Conservation (phyloP, 148 eudicot genomes). For the Rhododendron ovatum region DNA sequence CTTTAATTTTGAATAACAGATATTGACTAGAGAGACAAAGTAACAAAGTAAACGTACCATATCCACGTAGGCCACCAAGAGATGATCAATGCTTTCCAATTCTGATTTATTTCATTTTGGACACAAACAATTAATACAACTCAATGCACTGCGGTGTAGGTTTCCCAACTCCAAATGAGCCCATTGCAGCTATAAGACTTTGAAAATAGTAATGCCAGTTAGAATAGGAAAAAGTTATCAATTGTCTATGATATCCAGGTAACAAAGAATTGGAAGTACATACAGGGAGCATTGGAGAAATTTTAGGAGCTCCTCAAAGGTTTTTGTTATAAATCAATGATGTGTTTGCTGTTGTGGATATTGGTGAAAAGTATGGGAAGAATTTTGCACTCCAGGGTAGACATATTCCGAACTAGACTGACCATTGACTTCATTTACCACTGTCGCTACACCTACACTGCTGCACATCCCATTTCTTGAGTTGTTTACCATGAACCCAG, state of each 20-base stretch:
- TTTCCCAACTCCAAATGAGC: neutral
- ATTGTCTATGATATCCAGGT: neutral
- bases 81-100: conserved; percentile 4
- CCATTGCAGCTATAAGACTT: conserved; percentile 9
- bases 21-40: neutral
- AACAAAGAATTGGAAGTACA: conserved; percentile 16
- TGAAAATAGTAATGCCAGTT: neutral
- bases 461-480: conserved; percentile 31
- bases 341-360: conserved; percentile 21
- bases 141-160: neutral
- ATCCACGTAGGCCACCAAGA: neutral
- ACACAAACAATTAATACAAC: neutral
- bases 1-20: neutral
- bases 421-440: conserved; percentile 25
- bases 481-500: conserved; percentile 43
- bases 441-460: conserved; percentile 22
- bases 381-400: conserved; percentile 35
- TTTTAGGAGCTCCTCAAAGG: conserved; percentile 10
- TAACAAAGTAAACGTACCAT: neutral
- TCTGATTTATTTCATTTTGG: neutral
- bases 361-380: conserved; percentile 36
- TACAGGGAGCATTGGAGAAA: conserved; percentile 12
- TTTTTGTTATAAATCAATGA: conserved; percentile 15
- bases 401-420: conserved; percentile 31
- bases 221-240: neutral